A percentile compares a stretch with the other conserved stretches of the same genome.
These are phyloP conservation scores for Trichoderma harzianum DNA, from an alignment of 2,329 filamentous ascomycete genomes.

Conservation along the genomic window DNA sequence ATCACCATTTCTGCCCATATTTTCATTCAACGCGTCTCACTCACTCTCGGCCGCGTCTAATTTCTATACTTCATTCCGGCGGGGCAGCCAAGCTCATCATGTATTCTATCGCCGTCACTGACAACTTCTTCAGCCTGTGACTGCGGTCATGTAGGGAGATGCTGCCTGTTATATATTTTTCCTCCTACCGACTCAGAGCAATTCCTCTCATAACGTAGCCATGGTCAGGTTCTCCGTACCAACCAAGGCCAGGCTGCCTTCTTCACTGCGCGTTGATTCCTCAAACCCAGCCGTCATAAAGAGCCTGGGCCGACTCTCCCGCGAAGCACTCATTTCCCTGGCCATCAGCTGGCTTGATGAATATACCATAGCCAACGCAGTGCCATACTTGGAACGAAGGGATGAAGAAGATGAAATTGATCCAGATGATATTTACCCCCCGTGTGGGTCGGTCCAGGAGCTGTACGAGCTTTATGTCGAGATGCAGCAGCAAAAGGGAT, in stretches of 20 bases:
- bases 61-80: background rate
- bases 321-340: slow-evolving; percentile 67
- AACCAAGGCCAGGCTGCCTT: slow-evolving; percentile 68
- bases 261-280: slow-evolving; percentile 64
- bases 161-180: background rate
- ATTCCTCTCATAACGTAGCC: background rate
- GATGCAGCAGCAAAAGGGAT: slow-evolving; percentile 58
- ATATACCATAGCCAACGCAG: slow-evolving; percentile 55
- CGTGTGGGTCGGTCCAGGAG: slow-evolving; percentile 61
- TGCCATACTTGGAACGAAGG: slow-evolving; percentile 32
- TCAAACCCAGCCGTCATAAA: slow-evolving; percentile 63
- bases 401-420: slow-evolving; percentile 44
- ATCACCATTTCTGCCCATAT: background rate
- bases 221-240: slow-evolving; percentile 64
- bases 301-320: slow-evolving; percentile 65
- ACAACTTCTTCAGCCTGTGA: background rate
- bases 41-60: background rate
- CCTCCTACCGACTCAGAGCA: background rate
- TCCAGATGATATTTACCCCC: slow-evolving; percentile 64
- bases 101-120: background rate
- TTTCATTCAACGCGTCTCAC: slow-evolving; percentile 11
- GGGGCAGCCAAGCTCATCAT: background rate
- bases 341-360: slow-evolving; percentile 75
- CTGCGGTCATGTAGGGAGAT: slow-evolving; percentile 5
- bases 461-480: slow-evolving; percentile 63